These are phyloP conservation scores for Fusarium verrucosum DNA, from an alignment of 2,329 filamentous ascomycete species.

Conservation along the genomic window DNA sequence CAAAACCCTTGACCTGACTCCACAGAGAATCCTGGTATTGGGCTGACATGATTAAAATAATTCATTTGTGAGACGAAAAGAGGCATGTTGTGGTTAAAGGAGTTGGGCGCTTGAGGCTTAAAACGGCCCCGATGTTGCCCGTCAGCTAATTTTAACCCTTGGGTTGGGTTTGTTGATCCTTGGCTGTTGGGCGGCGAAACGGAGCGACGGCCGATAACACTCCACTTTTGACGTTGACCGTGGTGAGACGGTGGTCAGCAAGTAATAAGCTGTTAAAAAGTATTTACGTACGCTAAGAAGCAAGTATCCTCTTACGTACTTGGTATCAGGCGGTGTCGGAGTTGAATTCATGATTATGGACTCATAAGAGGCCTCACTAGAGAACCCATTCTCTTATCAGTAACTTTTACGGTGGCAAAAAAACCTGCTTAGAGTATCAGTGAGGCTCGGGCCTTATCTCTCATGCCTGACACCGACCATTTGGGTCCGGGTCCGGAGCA, in stretches of 20 bases:
- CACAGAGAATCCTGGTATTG: constrained; percentile 1
- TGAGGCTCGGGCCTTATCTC: constrained; percentile 44
- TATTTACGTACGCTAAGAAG: background rate
- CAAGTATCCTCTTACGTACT: background rate
- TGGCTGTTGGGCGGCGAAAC: constrained; percentile 32
- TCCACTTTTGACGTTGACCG: constrained; percentile 14
- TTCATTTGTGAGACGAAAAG: constrained; percentile 1
- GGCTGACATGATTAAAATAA: background rate
- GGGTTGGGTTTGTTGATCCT: constrained; percentile 18
- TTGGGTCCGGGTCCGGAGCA: constrained; percentile 30
- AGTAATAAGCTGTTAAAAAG: background rate
- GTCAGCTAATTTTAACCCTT: constrained; percentile 29
- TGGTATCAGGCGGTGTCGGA: background rate
- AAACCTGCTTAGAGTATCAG: constrained; percentile 20
- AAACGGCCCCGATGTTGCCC: constrained; percentile 14
- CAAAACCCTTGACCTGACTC: background rate
- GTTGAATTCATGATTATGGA: background rate
- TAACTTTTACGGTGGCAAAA: constrained; percentile 7
- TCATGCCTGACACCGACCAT: constrained; percentile 15
- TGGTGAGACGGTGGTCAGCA: background rate
- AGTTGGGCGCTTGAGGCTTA: constrained; percentile 15
- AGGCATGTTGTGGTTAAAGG: background rate
- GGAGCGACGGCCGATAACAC: constrained; percentile 20
- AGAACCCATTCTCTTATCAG: constrained; percentile 10
- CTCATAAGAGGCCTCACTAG: constrained; percentile 20